phyloP scores from a whole-genome alignment of 2,329 filamentous ascomycete species.

The Fusarium incarnatum region DNA sequence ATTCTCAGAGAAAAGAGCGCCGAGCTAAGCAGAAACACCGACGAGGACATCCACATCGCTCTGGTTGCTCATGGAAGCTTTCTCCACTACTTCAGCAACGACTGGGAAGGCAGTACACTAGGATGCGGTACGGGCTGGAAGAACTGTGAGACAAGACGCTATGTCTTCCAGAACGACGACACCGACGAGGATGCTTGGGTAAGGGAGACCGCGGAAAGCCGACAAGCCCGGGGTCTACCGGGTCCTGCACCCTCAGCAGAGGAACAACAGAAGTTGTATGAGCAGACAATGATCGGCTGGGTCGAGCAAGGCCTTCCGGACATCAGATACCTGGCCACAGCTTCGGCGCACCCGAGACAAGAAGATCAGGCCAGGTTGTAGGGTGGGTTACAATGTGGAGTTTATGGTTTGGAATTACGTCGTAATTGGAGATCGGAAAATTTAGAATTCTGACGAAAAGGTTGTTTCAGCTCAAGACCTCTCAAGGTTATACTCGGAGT shows the following conservation, averaged over 20 bases:
- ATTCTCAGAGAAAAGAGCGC: slow-evolving; percentile 23
- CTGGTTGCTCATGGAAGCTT: slow-evolving; percentile 36
- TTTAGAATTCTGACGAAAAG: neutral
- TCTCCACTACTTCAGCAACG: slow-evolving; percentile 36
- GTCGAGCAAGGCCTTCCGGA: slow-evolving; percentile 30
- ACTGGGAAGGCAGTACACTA: slow-evolving; percentile 26
- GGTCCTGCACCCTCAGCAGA: slow-evolving; percentile 19
- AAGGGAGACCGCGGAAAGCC: slow-evolving; percentile 29
- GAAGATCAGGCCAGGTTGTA: slow-evolving; percentile 16
- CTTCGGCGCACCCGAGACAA: slow-evolving; percentile 2
- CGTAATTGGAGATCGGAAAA: neutral
- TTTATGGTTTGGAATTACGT: neutral
- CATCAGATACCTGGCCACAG: slow-evolving; percentile 24
- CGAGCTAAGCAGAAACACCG: neutral
- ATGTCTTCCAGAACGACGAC: slow-evolving; percentile 23
- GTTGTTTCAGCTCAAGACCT: neutral
- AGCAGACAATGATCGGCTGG: slow-evolving; percentile 33
- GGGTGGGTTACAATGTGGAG: neutral
- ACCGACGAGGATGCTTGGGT: slow-evolving; percentile 34
- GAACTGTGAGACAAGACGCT: slow-evolving; percentile 35
- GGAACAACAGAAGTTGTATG: slow-evolving; percentile 23
- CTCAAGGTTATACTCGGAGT: neutral
- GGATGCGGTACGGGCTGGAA: slow-evolving; percentile 29
- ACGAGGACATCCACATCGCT: slow-evolving; percentile 32
- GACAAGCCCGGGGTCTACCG: slow-evolving; percentile 11